Evolutionary conservation across 192 early-diverging fungal genomes (phyloP).

Genomic region (Entomortierella parvispora): DNA sequence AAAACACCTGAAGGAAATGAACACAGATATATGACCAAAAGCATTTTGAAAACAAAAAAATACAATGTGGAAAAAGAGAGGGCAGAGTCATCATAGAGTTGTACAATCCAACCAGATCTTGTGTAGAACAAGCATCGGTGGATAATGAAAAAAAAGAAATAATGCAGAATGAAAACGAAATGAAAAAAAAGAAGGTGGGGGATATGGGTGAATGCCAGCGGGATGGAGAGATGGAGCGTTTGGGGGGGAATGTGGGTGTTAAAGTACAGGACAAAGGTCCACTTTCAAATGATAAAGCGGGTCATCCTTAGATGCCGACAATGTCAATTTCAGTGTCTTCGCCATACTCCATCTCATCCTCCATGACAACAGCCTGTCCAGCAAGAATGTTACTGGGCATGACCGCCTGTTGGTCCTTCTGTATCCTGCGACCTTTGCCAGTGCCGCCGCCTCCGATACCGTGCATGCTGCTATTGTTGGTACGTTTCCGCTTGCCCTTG

Average conservation of each 20-base stretch:
- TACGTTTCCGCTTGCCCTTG: constrained; percentile 40
- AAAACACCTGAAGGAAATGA: background rate
- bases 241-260: background rate
- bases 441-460: constrained; percentile 42
- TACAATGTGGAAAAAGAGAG: constrained; percentile 8
- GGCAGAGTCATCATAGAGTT: constrained; percentile 28
- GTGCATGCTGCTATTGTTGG: constrained; percentile 14
- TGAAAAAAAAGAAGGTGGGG: background rate
- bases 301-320: constrained; percentile 29
- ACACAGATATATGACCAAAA: no score
- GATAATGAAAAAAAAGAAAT: constrained; percentile 11
- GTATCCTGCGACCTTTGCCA: constrained; percentile 18
- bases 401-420: constrained; percentile 24
- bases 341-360: constrained; percentile 31
- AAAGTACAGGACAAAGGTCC: background rate
- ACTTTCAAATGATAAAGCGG: background rate
- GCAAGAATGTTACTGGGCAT: background rate
- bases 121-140: no score
- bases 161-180: constrained; percentile 7
- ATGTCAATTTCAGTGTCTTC: constrained; percentile 50
- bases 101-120: constrained; percentile 1
- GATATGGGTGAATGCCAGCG: background rate
- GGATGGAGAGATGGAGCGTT: background rate
- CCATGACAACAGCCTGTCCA: constrained; percentile 11
- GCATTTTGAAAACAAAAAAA: constrained; percentile 5